phyloP scores from a whole-genome alignment of 2,329 filamentous ascomycete genomes.

The Phyllosticta citriasiana region DNA sequence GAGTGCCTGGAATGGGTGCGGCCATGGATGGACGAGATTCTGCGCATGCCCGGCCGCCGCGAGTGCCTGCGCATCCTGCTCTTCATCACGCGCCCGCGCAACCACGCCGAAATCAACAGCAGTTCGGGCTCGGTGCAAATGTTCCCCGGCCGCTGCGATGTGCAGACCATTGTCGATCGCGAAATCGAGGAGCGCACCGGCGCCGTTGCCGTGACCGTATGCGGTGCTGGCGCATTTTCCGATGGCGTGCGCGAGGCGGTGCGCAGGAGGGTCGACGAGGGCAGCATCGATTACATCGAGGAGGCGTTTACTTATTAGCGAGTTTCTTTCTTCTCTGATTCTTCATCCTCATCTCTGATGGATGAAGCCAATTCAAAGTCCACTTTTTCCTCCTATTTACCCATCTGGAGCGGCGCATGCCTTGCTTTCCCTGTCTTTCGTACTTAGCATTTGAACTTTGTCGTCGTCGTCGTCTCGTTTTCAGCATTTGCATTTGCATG shows the following conservation, averaged over 20 bases:
- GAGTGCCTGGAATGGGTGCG: conserved; percentile 55
- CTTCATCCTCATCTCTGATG: not conserved
- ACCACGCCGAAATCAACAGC: conserved; percentile 43
- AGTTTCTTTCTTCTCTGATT: not conserved
- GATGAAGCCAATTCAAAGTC: too few species aligned
- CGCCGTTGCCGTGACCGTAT: conserved; percentile 52
- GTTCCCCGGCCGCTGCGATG: conserved; percentile 49
- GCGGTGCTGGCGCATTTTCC: conserved; percentile 52
- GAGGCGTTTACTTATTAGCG: conserved; percentile 54
- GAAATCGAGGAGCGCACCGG: conserved; percentile 46
- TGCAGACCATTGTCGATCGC: conserved; percentile 46
- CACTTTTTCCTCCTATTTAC: too few species aligned
- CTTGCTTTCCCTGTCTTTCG: too few species aligned
- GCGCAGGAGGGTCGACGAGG: conserved; percentile 41
- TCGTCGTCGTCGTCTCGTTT: too few species aligned
- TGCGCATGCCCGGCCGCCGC: conserved; percentile 48
- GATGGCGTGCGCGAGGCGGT: conserved; percentile 50
- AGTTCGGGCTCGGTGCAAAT: conserved; percentile 52
- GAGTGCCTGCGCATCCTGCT: conserved; percentile 51
- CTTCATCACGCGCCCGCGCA: conserved; percentile 52
- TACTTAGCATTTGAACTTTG: too few species aligned
- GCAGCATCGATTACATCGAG: conserved; percentile 52
- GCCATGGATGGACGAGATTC: conserved; percentile 55
- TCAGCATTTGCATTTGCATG: too few species aligned
- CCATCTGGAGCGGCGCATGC: too few species aligned